These are phyloP conservation scores for Trametes maxima DNA, from an alignment of 768 basidiomycete species.

Conservation along the genomic window DNA sequence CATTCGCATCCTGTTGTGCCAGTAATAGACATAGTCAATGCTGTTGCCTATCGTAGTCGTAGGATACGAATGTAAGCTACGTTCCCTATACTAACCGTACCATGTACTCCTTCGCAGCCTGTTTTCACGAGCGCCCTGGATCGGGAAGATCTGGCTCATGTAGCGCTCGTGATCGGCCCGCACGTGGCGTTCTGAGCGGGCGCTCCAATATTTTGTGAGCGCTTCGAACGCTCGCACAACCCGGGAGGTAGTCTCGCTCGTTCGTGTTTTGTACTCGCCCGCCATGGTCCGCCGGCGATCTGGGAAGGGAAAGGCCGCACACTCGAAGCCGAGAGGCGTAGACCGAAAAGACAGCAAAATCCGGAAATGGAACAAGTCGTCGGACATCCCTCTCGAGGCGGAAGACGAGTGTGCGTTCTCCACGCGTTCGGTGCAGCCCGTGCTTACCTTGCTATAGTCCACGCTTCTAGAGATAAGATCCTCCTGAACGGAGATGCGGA, in stretches of 20 bases:
- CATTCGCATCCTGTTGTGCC: no score
- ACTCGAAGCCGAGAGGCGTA: conserved; percentile 47
- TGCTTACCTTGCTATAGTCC: conserved; percentile 50
- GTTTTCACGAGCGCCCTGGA: not conserved
- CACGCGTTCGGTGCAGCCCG: not conserved
- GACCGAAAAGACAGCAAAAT: conserved; percentile 55
- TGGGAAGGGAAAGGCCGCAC: conserved; percentile 38
- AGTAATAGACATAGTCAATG: no score
- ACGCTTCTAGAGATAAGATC: conserved; percentile 74
- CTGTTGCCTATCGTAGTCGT: not conserved
- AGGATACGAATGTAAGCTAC: not conserved
- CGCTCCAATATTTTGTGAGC: conserved; percentile 11
- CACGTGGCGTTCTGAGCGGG: conserved; percentile 9
- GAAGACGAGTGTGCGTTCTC: conserved; percentile 72
- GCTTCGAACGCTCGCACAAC: not conserved
- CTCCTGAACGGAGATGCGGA: conserved; percentile 64
- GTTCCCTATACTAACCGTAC: no score
- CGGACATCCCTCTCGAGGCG: conserved; percentile 75
- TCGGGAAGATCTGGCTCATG: not conserved
- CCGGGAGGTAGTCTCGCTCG: not conserved
- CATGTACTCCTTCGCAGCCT: no score
- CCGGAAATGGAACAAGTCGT: conserved; percentile 65
- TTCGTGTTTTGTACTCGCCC: not conserved
- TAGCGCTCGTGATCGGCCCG: not conserved
- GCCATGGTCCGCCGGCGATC: conserved; percentile 51